phyloP scores from a whole-genome alignment of 352 stramenopile genomes.

The Phytophthora colocasiae region DNA sequence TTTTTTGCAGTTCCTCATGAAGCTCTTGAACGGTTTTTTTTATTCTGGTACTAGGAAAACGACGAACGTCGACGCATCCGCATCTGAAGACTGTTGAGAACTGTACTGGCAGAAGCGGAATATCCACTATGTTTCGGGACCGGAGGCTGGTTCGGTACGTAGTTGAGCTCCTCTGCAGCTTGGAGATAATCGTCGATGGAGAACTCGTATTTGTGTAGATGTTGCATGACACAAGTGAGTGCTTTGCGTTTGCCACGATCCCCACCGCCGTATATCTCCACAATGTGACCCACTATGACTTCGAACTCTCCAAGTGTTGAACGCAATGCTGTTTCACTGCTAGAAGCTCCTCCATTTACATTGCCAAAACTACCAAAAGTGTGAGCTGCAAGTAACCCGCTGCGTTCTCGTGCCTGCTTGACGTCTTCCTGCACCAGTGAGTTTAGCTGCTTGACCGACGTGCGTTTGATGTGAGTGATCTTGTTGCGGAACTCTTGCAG shows the following conservation, averaged over 20 bases:
- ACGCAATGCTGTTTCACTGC: slow-evolving; percentile 46
- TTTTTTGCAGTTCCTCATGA: too few relatives aligned
- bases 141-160: slow-evolving; percentile 6
- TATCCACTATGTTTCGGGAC: slow-evolving; percentile 15
- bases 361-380: slow-evolving; percentile 1
- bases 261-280: slow-evolving; percentile 71
- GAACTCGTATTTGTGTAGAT: slow-evolving; percentile 87
- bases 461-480: slow-evolving; percentile 83
- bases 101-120: slow-evolving; percentile 11
- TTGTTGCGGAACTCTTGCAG: slow-evolving; percentile 82
- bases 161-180: slow-evolving; percentile 63
- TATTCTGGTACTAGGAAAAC: slow-evolving; percentile 37
- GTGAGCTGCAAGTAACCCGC: slow-evolving; percentile 34
- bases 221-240: slow-evolving; percentile 74
- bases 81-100: slow-evolving; percentile 68
- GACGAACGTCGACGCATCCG: slow-evolving; percentile 63
- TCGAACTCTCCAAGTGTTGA: slow-evolving; percentile 68
- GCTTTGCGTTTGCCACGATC: slow-evolving; percentile 80
- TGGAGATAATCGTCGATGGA: slow-evolving; percentile 76
- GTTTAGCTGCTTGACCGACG: slow-evolving; percentile 40
- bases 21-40: too few relatives aligned
- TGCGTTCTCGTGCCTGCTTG: slow-evolving; percentile 44
- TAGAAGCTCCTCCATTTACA: background rate
- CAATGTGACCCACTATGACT: slow-evolving; percentile 55
- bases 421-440: slow-evolving; percentile 44